Base-by-base conservation (phyloP, 768 basidiomycete genomes). In the Leccinum fibrillosum region DNA sequence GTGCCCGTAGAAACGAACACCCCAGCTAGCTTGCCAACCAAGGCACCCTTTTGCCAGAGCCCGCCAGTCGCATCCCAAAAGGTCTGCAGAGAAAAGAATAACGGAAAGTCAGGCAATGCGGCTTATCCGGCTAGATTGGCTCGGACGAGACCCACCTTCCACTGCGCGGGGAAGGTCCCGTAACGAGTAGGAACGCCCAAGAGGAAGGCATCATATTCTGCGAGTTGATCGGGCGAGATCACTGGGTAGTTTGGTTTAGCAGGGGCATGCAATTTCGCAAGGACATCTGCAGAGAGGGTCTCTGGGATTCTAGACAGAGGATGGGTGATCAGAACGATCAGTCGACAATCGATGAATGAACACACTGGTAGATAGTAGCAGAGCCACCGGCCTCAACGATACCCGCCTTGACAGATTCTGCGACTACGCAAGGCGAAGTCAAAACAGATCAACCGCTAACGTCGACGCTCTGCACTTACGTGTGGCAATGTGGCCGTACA, bases 11-110 rank as follows among this genome's bases (percentile, higher is more conserved):
- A 86, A 49, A 90, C 83, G 77, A 93, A 94, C 51, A 84, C 74
- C 19, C 85, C 80, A 0, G 80, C 91, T 62, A 83, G 86, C 69
- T 94, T 95, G 64, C 91, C 91, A 17, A 77, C 70, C 53, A 94
- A 77, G 4, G 71, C 76, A 13, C 90, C 86, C 0, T 52, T 21
- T 2, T 64, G 69, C 89, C 90, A 92, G 39, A 89, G 79, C 1
- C 71, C 66, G 53, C 91, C 90, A 10, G 90, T 91, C 4, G 77
- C 66, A 61, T 93, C 90, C 83, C 88, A 92, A 75, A 94, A 88
- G 1, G 77, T 69, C 86, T 89, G 49, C 54, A 6, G n/a, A 37
- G 2, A 1, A 10, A 37, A 3, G 15, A 19, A 30, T 6, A 0
- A 21, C 4, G 9, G 2, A 26, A 10, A 21, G 44, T 67, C 57